These are phyloP conservation scores for Exophiala dermatitidis DNA, from an alignment of 2,329 filamentous ascomycete species.

Conservation along the genomic window DNA sequence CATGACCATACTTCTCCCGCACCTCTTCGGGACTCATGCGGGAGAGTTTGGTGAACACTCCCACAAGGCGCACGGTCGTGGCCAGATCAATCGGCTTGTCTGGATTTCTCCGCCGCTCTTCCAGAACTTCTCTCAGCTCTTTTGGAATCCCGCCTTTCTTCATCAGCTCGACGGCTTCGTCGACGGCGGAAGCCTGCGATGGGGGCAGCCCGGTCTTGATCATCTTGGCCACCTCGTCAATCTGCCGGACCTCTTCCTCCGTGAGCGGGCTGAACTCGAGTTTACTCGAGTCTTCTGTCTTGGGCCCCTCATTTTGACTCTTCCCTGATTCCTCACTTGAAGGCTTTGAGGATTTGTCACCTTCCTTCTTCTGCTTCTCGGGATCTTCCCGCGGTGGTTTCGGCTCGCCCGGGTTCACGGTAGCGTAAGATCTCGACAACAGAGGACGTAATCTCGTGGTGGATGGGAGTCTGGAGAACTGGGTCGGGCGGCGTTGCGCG, in stretches of 20 bases:
- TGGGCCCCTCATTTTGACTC: slow-evolving; percentile 41
- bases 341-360: slow-evolving; percentile 30
- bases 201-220: slow-evolving; percentile 55
- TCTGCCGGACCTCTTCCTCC: slow-evolving; percentile 49
- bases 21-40: slow-evolving; percentile 42
- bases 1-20: slow-evolving; percentile 31
- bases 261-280: slow-evolving; percentile 43
- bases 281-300: slow-evolving; percentile 31
- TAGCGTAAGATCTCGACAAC: slow-evolving; percentile 38
- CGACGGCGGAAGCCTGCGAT: slow-evolving; percentile 53
- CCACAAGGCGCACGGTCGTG: slow-evolving; percentile 54
- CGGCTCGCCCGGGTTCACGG: slow-evolving; percentile 39
- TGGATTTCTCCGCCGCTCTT: slow-evolving; percentile 42
- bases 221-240: slow-evolving; percentile 51
- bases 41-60: slow-evolving; percentile 51
- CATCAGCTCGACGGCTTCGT: slow-evolving; percentile 55
- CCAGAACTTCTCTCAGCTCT: slow-evolving; percentile 59
- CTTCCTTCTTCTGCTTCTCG: slow-evolving; percentile 25
- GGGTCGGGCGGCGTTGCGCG: slow-evolving; percentile 36
- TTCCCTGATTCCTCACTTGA: slow-evolving; percentile 32
- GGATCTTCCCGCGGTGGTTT: slow-evolving; percentile 35
- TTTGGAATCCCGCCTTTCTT: slow-evolving; percentile 62
- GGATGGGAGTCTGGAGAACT: slow-evolving; percentile 34
- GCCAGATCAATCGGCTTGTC: slow-evolving; percentile 45
- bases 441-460: slow-evolving; percentile 36